Conservation (phyloP, 306 rosid genomes). For the Sicyos baderoa region DNA sequence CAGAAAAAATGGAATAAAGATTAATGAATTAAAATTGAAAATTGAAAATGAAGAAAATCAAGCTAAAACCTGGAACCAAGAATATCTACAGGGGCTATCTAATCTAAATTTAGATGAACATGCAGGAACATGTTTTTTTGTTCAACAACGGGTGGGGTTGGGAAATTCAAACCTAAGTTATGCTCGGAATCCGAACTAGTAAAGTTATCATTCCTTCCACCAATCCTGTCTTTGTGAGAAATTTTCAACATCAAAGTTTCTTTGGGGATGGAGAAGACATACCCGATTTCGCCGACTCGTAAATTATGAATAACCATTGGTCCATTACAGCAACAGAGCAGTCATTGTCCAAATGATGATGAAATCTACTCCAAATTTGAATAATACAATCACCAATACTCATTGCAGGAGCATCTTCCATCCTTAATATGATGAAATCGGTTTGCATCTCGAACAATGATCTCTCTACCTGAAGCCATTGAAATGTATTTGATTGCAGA, state of each 20-base stretch:
- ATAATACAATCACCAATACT: conserved; percentile 39
- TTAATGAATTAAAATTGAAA: no score
- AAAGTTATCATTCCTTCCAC: background rate
- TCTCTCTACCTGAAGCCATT: conserved; percentile 46
- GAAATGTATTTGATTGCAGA: conserved; percentile 48
- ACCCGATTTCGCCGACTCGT: background rate
- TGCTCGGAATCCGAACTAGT: background rate
- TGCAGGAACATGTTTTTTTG: no score
- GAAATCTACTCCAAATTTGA: background rate
- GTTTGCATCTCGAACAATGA: conserved; percentile 52
- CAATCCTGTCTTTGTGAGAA: background rate
- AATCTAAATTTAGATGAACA: no score
- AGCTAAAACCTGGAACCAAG: background rate
- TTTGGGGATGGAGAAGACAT: background rate
- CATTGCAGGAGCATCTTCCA: conserved; percentile 62
- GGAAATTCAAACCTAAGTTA: no score
- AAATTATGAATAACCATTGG: no score
- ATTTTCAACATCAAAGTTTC: background rate
- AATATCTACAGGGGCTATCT: background rate
- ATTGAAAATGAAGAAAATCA: background rate
- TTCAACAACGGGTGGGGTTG: no score
- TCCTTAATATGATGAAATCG: conserved; percentile 54
- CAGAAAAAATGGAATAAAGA: background rate
- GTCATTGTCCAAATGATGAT: background rate
- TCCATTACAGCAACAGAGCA: no score